Conservation (phyloP, 2,329 filamentous ascomycete species). For the Botryosphaeria agaves region DNA sequence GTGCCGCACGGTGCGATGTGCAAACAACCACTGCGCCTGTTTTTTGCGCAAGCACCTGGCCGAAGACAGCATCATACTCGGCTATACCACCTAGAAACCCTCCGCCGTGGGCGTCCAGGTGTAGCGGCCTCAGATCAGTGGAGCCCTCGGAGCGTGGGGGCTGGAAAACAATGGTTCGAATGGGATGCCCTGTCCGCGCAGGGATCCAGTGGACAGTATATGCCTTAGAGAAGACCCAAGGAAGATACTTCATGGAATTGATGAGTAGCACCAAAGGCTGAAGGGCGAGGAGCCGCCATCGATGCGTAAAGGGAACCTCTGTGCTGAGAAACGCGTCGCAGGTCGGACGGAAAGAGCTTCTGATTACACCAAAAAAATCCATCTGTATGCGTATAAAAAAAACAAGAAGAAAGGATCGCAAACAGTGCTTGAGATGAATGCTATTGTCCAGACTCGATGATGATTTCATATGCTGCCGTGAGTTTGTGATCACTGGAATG, state of each 20-base stretch:
- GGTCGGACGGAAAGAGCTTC: background rate
- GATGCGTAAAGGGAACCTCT: slow-evolving; percentile 19
- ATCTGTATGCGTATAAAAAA: background rate
- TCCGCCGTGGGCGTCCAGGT: slow-evolving; percentile 27
- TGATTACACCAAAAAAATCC: background rate
- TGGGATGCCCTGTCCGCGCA: slow-evolving; percentile 9
- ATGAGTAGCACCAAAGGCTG: slow-evolving; percentile 23
- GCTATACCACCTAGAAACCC: slow-evolving; percentile 27
- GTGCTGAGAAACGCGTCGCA: background rate
- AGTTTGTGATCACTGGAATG: too few relatives aligned
- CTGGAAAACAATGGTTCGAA: slow-evolving; percentile 21
- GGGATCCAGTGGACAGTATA: slow-evolving; percentile 19
- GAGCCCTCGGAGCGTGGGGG: slow-evolving; percentile 5
- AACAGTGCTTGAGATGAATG: background rate
- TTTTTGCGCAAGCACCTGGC: slow-evolving; percentile 15
- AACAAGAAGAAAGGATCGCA: background rate
- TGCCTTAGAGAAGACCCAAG: slow-evolving; percentile 19
- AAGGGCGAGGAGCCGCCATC: slow-evolving; percentile 27
- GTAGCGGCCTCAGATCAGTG: slow-evolving; percentile 19
- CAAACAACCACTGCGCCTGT: slow-evolving; percentile 24
- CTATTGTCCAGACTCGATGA: background rate
- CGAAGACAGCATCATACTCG: slow-evolving; percentile 20
- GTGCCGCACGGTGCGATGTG: slow-evolving; percentile 24
- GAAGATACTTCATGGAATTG: slow-evolving; percentile 18
- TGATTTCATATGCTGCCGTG: too few relatives aligned